phyloP scores from a whole-genome alignment of 352 stramenopile species.

The Phytophthora meadii region DNA sequence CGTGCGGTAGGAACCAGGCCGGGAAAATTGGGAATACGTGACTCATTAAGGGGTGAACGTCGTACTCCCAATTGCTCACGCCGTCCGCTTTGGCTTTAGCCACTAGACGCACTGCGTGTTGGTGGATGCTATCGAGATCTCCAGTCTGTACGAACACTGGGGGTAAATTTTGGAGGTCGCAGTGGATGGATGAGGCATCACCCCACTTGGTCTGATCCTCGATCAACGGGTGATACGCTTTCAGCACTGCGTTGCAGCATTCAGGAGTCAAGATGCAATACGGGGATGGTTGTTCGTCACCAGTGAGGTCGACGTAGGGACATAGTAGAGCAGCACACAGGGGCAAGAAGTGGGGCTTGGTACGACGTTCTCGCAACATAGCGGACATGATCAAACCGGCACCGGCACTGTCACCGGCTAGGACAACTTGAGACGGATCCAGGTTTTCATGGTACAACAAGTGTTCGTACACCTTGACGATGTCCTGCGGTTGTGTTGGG shows the following conservation, averaged over 20 bases:
- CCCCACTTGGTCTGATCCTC: slow-evolving; percentile 40
- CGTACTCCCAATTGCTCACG: slow-evolving; percentile 46
- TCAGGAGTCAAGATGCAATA: slow-evolving; percentile 45
- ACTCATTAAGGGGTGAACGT: slow-evolving; percentile 43
- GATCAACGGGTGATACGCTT: slow-evolving; percentile 31
- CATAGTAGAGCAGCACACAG: slow-evolving; percentile 43
- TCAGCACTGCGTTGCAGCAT: slow-evolving; percentile 27
- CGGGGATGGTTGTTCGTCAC: slow-evolving; percentile 28
- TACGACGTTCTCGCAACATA: slow-evolving; percentile 43
- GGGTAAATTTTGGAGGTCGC: slow-evolving; percentile 44
- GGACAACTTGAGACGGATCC: slow-evolving; percentile 44
- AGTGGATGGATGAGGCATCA: slow-evolving; percentile 51
- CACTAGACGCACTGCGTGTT: slow-evolving; percentile 39
- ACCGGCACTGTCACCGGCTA: slow-evolving; percentile 54
- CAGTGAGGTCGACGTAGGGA: slow-evolving; percentile 40
- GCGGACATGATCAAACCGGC: slow-evolving; percentile 50
- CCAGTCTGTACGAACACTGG: slow-evolving; percentile 51
- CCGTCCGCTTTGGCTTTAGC: slow-evolving; percentile 45
- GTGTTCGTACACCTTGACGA: slow-evolving; percentile 51
- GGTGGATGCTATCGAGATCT: slow-evolving; percentile 42
- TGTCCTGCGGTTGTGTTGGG: slow-evolving; percentile 46
- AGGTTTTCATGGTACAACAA: slow-evolving; percentile 43
- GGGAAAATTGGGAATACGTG: slow-evolving; percentile 53
- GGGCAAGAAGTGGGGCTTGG: slow-evolving; percentile 27
- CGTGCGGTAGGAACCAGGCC: slow-evolving; percentile 44